Conservation (phyloP, 768 basidiomycete genomes). For the Trametes cinnabarina region DNA sequence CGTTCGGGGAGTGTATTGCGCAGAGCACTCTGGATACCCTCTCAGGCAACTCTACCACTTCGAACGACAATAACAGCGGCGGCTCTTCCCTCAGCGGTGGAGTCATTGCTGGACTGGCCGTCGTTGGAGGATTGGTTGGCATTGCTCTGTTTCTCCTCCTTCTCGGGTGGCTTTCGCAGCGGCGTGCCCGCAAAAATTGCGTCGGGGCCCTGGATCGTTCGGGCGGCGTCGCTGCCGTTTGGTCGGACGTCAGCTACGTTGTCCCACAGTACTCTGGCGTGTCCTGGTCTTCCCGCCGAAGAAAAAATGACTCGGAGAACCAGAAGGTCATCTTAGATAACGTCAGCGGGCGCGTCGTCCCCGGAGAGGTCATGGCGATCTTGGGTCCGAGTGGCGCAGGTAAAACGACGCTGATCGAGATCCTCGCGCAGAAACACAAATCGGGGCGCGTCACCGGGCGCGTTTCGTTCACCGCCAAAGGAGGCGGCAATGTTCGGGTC, state of each 20-base stretch:
- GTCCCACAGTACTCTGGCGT: slow-evolving; percentile 37
- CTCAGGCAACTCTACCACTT: slow-evolving; percentile 35
- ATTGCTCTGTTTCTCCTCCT: slow-evolving; percentile 57
- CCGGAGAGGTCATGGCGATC: slow-evolving; percentile 88
- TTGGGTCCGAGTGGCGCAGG: slow-evolving; percentile 93
- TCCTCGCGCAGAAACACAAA: slow-evolving; percentile 83
- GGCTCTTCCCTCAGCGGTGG: slow-evolving; percentile 63
- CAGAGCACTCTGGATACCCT: slow-evolving; percentile 72
- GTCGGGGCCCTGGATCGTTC: slow-evolving; percentile 32
- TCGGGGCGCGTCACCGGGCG: slow-evolving; percentile 63
- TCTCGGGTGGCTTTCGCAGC: slow-evolving; percentile 61
- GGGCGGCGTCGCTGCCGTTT: slow-evolving; percentile 62
- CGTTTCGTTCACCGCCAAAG: slow-evolving; percentile 52
- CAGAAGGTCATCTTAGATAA: slow-evolving; percentile 69
- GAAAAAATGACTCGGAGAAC: slow-evolving; percentile 21
- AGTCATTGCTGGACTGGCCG: slow-evolving; percentile 87
- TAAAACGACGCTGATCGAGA: slow-evolving; percentile 89
- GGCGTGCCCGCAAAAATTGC: slow-evolving; percentile 52
- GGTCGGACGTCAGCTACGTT: slow-evolving; percentile 67
- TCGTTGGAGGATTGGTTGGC: slow-evolving; percentile 67
- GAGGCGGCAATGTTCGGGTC: slow-evolving; percentile 46
- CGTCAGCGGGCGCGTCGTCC: slow-evolving; percentile 65
- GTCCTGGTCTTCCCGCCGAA: slow-evolving; percentile 14
- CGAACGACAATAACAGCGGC: slow-evolving; percentile 22
- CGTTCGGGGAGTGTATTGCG: slow-evolving; percentile 85